phyloP scores from a whole-genome alignment of 805 yeast species.

The Lipomyces sp. region DNA sequence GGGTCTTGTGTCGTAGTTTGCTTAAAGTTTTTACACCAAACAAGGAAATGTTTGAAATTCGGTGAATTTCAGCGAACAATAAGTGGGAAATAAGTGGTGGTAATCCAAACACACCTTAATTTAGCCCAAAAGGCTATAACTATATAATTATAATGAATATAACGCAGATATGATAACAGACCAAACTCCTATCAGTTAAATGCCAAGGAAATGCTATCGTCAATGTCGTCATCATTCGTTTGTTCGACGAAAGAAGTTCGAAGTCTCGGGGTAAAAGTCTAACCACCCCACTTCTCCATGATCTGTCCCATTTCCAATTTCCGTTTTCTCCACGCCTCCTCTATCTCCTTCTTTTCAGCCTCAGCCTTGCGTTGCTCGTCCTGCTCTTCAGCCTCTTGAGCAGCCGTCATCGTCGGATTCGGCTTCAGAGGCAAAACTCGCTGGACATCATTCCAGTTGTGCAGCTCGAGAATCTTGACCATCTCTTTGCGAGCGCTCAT shows the following conservation, averaged over 20 bases:
- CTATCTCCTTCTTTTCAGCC: background rate
- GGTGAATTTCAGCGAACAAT: no score
- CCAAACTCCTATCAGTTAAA: no score
- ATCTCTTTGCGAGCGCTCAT: constrained; percentile 17
- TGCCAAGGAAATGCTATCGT: no score
- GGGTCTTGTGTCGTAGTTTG: background rate
- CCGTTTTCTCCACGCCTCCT: background rate
- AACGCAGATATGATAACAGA: no score
- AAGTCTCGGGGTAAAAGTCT: background rate
- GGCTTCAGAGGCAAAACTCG: background rate
- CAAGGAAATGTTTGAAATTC: no score
- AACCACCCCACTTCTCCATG: constrained; percentile 19
- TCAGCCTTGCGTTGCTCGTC: constrained; percentile 8
- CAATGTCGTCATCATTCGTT: no score
- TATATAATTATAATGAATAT: no score
- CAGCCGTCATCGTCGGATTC: constrained; percentile 6
- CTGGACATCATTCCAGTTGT: background rate
- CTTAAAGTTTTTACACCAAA: background rate
- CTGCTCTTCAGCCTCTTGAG: background rate
- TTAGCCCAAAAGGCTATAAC: no score
- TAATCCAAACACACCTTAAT: no score
- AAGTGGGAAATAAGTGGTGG: no score
- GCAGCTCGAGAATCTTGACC: background rate
- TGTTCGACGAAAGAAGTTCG: no score
- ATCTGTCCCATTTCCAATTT: constrained; percentile 1